Conservation (phyloP, 1,284 basidiomycete species). For the Rhodotorula mucilaginosa region DNA sequence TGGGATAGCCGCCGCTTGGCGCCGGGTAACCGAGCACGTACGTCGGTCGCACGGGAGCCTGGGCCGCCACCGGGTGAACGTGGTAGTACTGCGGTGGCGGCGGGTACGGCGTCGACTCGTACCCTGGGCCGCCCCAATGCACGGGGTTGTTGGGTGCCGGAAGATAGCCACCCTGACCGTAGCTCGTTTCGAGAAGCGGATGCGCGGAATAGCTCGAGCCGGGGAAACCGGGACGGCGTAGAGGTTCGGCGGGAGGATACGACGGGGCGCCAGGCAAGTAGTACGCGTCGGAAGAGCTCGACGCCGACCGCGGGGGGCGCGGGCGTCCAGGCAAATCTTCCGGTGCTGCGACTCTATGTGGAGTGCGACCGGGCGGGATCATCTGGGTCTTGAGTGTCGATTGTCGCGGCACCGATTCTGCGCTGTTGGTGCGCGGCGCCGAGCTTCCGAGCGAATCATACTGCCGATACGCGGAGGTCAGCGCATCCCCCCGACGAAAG, state of each 20-base stretch:
- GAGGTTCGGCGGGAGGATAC: neutral
- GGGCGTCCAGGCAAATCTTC: neutral
- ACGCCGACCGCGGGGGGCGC: neutral
- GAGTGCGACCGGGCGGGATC: neutral
- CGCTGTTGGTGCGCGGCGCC: conserved; percentile 1
- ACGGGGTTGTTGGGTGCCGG: neutral
- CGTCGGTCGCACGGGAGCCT: neutral
- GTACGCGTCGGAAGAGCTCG: neutral
- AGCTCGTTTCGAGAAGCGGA: neutral
- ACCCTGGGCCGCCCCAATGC: neutral
- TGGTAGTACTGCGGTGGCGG: neutral
- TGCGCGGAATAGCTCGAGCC: neutral
- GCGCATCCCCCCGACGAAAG: neutral
- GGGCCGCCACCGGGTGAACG: neutral
- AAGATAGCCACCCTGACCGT: neutral
- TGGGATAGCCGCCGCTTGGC: neutral
- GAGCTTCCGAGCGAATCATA: conserved; percentile 7
- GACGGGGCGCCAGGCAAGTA: neutral
- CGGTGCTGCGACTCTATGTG: neutral
- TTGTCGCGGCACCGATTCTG: neutral
- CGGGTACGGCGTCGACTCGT: neutral
- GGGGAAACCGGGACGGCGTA: neutral
- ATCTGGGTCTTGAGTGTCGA: conserved; percentile 3
- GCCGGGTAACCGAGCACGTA: neutral
- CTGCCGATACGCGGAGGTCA: neutral